A percentile compares a stretch with the other conserved stretches of the same genome.
Evolutionary conservation across 108 stramenopile genomes (phyloP).

Genomic region (Stephanodiscus triporus): DNA sequence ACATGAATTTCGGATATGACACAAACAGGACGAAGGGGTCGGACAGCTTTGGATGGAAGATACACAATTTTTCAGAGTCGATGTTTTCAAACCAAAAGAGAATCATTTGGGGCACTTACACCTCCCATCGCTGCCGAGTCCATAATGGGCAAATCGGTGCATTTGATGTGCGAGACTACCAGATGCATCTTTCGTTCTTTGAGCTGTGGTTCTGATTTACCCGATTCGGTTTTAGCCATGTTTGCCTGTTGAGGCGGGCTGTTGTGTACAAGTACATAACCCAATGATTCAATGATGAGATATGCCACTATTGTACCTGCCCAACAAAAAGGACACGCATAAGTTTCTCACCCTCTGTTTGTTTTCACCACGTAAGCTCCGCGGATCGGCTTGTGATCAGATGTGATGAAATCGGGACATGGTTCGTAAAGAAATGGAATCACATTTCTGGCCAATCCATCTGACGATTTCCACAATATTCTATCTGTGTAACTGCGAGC

Average conservation of each 20-base stretch:
- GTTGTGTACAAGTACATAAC: background rate
- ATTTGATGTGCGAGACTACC: conserved; percentile 54
- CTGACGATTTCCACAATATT: conserved; percentile 71
- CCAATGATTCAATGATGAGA: background rate
- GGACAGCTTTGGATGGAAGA: conserved; percentile 9
- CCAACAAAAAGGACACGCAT: background rate
- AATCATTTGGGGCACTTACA: background rate
- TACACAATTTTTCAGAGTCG: background rate
- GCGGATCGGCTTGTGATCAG: conserved; percentile 88
- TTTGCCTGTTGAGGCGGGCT: background rate
- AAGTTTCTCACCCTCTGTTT: conserved; percentile 33
- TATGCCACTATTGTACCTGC: background rate
- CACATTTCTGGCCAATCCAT: conserved; percentile 50
- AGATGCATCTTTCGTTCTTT: conserved; percentile 43
- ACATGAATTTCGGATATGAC: conserved; percentile 50
- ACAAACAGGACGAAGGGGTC: conserved; percentile 71
- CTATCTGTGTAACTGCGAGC: conserved; percentile 62
- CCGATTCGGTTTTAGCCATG: background rate
- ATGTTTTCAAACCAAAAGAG: background rate
- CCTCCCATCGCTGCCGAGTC: conserved; percentile 52
- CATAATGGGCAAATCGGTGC: conserved; percentile 60
- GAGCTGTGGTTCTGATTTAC: no score
- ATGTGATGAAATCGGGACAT: conserved; percentile 67
- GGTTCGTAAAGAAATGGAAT: conserved; percentile 61
- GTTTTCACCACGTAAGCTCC: conserved; percentile 65